A percentile compares a stretch with the other conserved stretches of the same genome.
These are phyloP conservation scores for Metschnikowia amazonensis DNA, from an alignment of 805 yeast species.

Conservation along the genomic window DNA sequence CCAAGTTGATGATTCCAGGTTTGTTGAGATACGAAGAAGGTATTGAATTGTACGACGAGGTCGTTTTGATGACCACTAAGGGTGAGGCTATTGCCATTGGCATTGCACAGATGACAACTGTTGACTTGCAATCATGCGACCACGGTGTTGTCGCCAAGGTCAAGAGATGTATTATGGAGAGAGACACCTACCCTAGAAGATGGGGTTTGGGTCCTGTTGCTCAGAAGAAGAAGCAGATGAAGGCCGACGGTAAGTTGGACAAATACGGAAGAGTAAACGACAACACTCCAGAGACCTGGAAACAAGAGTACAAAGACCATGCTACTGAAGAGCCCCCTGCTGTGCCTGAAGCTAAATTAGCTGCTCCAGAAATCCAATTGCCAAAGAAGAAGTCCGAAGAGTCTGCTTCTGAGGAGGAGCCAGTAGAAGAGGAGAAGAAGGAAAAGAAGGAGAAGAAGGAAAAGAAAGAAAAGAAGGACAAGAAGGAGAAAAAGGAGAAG, in stretches of 20 bases:
- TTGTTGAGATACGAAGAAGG: constrained; percentile 95
- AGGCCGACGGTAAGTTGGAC: constrained; percentile 95
- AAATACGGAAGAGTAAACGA: constrained; percentile 92
- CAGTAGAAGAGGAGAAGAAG: constrained; percentile 26
- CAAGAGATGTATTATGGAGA: constrained; percentile 99
- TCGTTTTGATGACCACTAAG: constrained; percentile 95
- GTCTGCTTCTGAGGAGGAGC: constrained; percentile 32
- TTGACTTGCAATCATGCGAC: constrained; percentile 92
- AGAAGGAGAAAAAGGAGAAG: constrained; percentile 46
- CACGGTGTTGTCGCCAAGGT: constrained; percentile 98
- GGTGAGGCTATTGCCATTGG: constrained; percentile 99
- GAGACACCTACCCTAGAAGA: constrained; percentile 98
- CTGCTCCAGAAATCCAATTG: constrained; percentile 41
- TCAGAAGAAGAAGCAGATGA: constrained; percentile 96
- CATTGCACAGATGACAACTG: constrained; percentile 98
- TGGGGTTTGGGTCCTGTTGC: constrained; percentile 99
- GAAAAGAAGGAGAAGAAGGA: constrained; percentile 18
- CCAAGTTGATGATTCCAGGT: constrained; percentile 98
- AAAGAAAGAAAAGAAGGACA: constrained; percentile 40
- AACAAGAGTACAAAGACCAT: constrained; percentile 73
- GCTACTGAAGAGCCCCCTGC: constrained; percentile 56
- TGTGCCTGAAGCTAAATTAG: constrained; percentile 51
- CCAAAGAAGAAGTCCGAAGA: constrained; percentile 51
- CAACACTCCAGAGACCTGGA: constrained; percentile 92
- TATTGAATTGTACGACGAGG: constrained; percentile 95